Conservation (phyloP, 495 filamentous ascomycete genomes). For the Annulohypoxylon maeteangense region DNA sequence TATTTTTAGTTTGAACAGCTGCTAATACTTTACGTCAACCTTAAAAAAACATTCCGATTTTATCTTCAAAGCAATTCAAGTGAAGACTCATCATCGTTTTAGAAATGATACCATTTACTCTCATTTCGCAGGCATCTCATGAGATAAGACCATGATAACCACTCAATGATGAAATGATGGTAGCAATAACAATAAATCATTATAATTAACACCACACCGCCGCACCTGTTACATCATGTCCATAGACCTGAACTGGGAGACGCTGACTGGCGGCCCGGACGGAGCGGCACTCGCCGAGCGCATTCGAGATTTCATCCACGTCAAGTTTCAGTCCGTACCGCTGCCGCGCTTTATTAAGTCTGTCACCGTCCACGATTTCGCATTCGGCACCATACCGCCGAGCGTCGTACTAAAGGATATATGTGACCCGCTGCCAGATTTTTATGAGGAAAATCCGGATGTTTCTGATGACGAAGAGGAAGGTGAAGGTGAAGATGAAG, state of each 20-base stretch:
- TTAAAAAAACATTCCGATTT: background rate
- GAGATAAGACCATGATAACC: background rate
- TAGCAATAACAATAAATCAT: background rate
- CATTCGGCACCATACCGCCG: conserved; percentile 85
- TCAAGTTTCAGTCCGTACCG: conserved; percentile 89
- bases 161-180: conserved; percentile 9
- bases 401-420: conserved; percentile 94
- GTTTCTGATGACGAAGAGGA: conserved; percentile 58
- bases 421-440: conserved; percentile 92
- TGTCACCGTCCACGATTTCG: conserved; percentile 92
- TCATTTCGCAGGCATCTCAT: background rate
- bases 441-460: conserved; percentile 87
- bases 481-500: conserved; percentile 49
- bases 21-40: background rate
- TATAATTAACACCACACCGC: conserved; percentile 15
- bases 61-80: background rate
- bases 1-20: conserved; percentile 3
- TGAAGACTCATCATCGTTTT: conserved; percentile 5
- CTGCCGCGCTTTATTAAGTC: conserved; percentile 96
- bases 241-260: conserved; percentile 95
- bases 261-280: conserved; percentile 88
- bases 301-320: conserved; percentile 94
- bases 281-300: conserved; percentile 81
- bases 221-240: conserved; percentile 70
- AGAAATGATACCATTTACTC: background rate